Base-by-base conservation (phyloP, 345 rosid species). In the Murraya paniculata region DNA sequence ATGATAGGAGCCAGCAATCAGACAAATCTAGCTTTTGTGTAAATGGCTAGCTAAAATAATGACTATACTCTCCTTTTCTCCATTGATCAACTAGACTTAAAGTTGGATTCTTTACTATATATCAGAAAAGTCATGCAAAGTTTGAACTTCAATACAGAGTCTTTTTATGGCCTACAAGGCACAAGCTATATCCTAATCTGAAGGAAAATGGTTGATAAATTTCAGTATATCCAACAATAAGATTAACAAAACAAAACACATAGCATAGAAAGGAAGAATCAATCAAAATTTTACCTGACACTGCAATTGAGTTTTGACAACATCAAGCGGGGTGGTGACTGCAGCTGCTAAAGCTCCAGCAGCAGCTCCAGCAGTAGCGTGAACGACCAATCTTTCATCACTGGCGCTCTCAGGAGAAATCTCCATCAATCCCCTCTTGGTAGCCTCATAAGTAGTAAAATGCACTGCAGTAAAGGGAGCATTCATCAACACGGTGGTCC, bases 281-380 rank as follows among this genome's bases (percentile, higher is more conserved):
- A 45, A 45, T 3, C 11, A 39, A 56, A 60, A 25, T 45, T 21
- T 7, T 83, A 97, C 99, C 99, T 97, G 99, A 84, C 99, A 97
- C 77, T 97, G 99, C 92, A 97, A 87, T 79, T 88, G 96, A 77
- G 96, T 91, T 80, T 91, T 91, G 64, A 90, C 96, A 13, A 91
- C 93, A 81, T 91, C 96, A 62, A 91, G 90, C 2, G 93, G 96
- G 9, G 96, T 91, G 9, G 96, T 91, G 28, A 87, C 50, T 1
- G 83, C 90, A 18, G 93, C 90, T 0, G 93, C 96, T 74, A 85
- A 66, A 0, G 92, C 98, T 28, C 99, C 99, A 7, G 99, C 99
- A 1, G 90, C 96, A 19, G 99, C 98, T 57, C 99, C 99, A 6
- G 98, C 99, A 33, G 99, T 97, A 74, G 98, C 99, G 59, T 94